Evolutionary conservation across 2,329 filamentous ascomycete species (phyloP).

Genomic region (Dothideomycetes sp.): DNA sequence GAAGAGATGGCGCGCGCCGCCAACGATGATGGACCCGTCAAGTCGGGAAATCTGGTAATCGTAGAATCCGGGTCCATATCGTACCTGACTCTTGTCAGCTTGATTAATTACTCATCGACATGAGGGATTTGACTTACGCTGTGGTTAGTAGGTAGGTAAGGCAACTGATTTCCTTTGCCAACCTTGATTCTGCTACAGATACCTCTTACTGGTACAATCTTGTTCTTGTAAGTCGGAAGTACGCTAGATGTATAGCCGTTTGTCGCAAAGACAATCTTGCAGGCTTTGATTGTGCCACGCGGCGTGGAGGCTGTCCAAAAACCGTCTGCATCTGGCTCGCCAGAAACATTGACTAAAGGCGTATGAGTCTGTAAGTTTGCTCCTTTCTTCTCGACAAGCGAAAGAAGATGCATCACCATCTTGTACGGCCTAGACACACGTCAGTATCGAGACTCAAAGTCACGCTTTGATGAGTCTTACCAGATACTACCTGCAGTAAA

Average conservation of each 20-base stretch:
- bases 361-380: slow-evolving; percentile 70
- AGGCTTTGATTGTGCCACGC: slow-evolving; percentile 18
- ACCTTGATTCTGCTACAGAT: slow-evolving; percentile 22
- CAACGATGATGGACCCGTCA: slow-evolving; percentile 39
- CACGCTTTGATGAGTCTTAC: too few relatives aligned
- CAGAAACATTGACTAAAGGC: slow-evolving; percentile 36
- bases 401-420: slow-evolving; percentile 60
- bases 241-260: slow-evolving; percentile 29
- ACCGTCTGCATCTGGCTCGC: slow-evolving; percentile 14
- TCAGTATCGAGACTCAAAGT: too few relatives aligned
- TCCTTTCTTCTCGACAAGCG: slow-evolving; percentile 39
- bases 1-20: slow-evolving; percentile 33
- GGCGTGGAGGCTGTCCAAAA: slow-evolving; percentile 16
- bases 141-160: slow-evolving; percentile 23
- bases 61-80: slow-evolving; percentile 14
- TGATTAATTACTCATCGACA: too few relatives aligned
- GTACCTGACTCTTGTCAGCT: slow-evolving; percentile 21
- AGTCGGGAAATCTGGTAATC: slow-evolving; percentile 37
- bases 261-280: slow-evolving; percentile 26
- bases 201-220: slow-evolving; percentile 27
- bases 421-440: too few relatives aligned
- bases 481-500: slow-evolving; percentile 55
- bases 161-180: slow-evolving; percentile 16
- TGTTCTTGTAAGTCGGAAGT: slow-evolving; percentile 25
- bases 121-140: too few relatives aligned